phyloP scores from a whole-genome alignment of 2,329 filamentous ascomycete species.

The Chrysoporthe deuterocubensis region DNA sequence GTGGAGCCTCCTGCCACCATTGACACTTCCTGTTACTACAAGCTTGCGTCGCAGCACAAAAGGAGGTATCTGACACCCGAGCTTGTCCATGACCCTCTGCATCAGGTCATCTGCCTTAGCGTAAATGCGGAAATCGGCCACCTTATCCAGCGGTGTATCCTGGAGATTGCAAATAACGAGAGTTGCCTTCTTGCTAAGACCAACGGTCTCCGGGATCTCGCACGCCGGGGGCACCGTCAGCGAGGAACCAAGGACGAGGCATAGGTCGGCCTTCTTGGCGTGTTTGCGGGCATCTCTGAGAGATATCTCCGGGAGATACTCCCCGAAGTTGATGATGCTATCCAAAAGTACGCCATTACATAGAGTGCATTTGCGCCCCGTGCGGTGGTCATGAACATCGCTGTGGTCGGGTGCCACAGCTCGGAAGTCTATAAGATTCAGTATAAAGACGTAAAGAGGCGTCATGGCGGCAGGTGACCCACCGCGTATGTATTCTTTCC shows the following conservation, averaged over 20 bases:
- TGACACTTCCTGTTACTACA: constrained; percentile 35
- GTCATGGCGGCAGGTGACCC: constrained; percentile 9
- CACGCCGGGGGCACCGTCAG: constrained; percentile 48
- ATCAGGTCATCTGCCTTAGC: constrained; percentile 46
- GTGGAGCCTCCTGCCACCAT: constrained; percentile 33
- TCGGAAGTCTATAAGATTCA: constrained; percentile 43
- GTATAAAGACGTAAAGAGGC: background rate
- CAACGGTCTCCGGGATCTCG: constrained; percentile 44
- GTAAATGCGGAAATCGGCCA: constrained; percentile 41
- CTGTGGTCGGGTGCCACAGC: constrained; percentile 49
- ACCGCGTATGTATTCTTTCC: constrained; percentile 51
- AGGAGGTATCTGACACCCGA: constrained; percentile 41
- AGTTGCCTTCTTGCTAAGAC: constrained; percentile 36
- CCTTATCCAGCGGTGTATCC: constrained; percentile 44
- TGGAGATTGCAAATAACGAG: constrained; percentile 53
- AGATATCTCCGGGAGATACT: constrained; percentile 38
- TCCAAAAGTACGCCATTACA: constrained; percentile 46
- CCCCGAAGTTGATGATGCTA: constrained; percentile 52
- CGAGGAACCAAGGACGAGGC: constrained; percentile 51
- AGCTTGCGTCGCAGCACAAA: constrained; percentile 45
- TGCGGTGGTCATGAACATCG: constrained; percentile 49
- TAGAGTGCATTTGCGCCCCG: constrained; percentile 46
- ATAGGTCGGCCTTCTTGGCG: constrained; percentile 48
- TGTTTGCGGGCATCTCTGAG: constrained; percentile 42
- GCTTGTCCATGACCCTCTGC: constrained; percentile 44